Evolutionary conservation across 2,329 filamentous ascomycete species (phyloP).

Genomic region (Colletotrichum sp.): DNA sequence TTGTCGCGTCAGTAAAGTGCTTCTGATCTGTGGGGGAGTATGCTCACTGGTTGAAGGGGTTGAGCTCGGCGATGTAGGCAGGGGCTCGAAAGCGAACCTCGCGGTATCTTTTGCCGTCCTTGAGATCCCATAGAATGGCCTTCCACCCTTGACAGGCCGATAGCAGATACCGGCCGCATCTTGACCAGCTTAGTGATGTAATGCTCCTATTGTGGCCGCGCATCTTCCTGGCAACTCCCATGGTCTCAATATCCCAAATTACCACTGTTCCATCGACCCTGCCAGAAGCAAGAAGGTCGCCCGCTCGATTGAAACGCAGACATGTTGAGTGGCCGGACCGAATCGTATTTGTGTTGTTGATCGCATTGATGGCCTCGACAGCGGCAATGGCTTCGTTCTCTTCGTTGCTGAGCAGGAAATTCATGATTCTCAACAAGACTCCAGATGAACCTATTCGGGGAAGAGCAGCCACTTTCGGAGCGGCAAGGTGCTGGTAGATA

Average conservation of each 20-base stretch:
- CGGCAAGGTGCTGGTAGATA: background rate
- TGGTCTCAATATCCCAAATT: constrained; percentile 97
- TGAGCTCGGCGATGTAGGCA: constrained; percentile 93
- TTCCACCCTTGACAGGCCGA: constrained; percentile 97
- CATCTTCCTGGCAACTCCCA: constrained; percentile 92
- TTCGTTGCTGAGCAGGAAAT: constrained; percentile 64
- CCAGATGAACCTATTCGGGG: background rate
- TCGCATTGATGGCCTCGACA: constrained; percentile 21
- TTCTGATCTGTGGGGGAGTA: background rate
- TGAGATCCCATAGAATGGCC: constrained; percentile 92
- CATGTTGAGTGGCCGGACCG: constrained; percentile 71
- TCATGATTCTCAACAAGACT: constrained; percentile 46
- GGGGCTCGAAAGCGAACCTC: constrained; percentile 91
- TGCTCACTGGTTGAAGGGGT: constrained; percentile 84
- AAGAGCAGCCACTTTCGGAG: background rate
- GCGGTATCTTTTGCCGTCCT: constrained; percentile 70
- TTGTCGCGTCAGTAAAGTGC: background rate
- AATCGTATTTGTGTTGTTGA: constrained; percentile 81
- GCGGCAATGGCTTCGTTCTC: constrained; percentile 20
- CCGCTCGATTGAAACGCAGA: constrained; percentile 88
- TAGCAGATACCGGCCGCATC: constrained; percentile 87
- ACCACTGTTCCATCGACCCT: constrained; percentile 93
- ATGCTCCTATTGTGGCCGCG: constrained; percentile 93
- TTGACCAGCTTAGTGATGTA: constrained; percentile 93
- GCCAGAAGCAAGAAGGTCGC: constrained; percentile 93